Conservation (phyloP, 306 rosid species). For the Macrotyloma uniflorum region DNA sequence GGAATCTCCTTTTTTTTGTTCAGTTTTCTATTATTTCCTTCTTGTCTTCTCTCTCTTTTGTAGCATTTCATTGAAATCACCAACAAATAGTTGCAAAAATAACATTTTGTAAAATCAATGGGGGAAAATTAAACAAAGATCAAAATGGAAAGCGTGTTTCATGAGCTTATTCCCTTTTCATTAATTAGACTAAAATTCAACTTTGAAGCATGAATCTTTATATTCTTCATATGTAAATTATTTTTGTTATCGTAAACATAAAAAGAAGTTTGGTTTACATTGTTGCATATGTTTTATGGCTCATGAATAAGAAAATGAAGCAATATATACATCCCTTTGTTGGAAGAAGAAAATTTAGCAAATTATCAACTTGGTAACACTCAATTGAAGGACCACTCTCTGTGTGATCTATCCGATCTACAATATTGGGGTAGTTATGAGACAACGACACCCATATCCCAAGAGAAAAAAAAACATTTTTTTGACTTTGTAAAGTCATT, state of each 20-base stretch:
- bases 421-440: not conserved
- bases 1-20: constrained; percentile 9
- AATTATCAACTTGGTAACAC: not conserved
- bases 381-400: not conserved
- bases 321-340: not conserved
- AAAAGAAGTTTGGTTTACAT: not conserved
- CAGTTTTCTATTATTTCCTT: constrained; percentile 1
- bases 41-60: not conserved
- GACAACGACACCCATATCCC: not conserved
- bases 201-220: not conserved
- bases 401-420: not conserved
- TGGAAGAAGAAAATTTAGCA: not conserved
- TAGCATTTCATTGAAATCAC: not conserved
- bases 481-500: not conserved
- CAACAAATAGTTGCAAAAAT: not conserved
- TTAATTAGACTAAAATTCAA: not conserved
- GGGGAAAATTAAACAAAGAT: not conserved
- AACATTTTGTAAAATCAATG: not conserved
- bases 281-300: not conserved
- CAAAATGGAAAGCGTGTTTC: not conserved
- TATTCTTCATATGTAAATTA: not conserved
- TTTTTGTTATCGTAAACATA: not conserved
- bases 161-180: not conserved
- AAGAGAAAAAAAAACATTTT: not conserved
- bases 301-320: not conserved